Percentiles rank a stretch among this genome's conserved stretches.
Conservation (phyloP, 257 asterid genomes). For the Solanum etuberosum region DNA sequence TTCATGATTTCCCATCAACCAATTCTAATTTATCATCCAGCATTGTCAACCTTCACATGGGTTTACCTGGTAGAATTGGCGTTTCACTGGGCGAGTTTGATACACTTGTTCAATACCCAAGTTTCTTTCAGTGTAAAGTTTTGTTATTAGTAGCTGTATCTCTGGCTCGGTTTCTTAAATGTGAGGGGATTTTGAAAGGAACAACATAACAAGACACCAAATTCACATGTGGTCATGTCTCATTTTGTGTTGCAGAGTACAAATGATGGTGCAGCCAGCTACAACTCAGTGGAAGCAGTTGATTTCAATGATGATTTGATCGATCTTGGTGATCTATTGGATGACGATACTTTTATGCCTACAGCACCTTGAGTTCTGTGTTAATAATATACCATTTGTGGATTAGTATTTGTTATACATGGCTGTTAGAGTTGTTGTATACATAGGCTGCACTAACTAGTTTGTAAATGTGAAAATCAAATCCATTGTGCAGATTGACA, state of each 20-base stretch:
- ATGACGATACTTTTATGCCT: slow-evolving; percentile 52
- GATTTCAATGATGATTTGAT: slow-evolving; percentile 61
- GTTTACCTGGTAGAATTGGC: background rate
- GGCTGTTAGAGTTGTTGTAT: background rate
- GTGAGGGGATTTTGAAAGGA: background rate
- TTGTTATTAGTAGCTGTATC: background rate
- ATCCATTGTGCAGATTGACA: background rate
- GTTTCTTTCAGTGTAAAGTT: background rate
- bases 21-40: background rate
- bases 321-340: slow-evolving; percentile 60
- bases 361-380: slow-evolving; percentile 12
- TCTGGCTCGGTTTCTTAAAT: background rate
- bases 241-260: slow-evolving; percentile 42
- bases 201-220: background rate
- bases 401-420: background rate
- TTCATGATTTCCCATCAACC: background rate
- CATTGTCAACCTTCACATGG: background rate
- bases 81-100: background rate
- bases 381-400: background rate
- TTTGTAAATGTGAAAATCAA: background rate
- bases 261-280: slow-evolving; percentile 32
- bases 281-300: slow-evolving; percentile 28
- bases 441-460: slow-evolving; percentile 1
- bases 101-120: background rate
- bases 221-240: background rate